Conservation (phyloP, 495 filamentous ascomycete species). For the Glutinoglossum americanum region DNA sequence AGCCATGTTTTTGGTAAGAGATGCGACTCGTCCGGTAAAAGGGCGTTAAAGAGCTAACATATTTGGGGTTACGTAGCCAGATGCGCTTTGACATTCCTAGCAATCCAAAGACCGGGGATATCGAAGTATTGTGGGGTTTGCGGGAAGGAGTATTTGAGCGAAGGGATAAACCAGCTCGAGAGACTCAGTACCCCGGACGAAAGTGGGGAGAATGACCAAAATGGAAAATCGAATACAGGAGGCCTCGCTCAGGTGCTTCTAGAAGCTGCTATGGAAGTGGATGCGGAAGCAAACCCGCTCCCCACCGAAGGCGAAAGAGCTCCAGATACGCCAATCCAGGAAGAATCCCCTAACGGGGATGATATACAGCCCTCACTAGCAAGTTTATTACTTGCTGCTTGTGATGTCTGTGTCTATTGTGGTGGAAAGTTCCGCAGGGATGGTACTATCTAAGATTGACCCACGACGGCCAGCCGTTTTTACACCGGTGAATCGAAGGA, state of each 20-base stretch:
- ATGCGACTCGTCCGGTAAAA: neutral
- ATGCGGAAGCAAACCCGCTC: neutral
- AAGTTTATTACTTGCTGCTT: constrained; percentile 20
- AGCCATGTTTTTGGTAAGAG: constrained; percentile 28
- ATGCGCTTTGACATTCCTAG: constrained; percentile 30
- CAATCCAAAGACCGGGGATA: constrained; percentile 31
- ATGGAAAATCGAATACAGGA: neutral
- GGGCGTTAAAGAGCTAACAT: neutral
- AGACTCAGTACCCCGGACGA: neutral
- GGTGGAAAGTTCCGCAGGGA: constrained; percentile 22
- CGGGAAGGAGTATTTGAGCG: constrained; percentile 18
- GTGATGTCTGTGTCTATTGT: constrained; percentile 34
- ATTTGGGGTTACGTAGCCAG: constrained; percentile 18
- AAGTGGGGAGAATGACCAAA: neutral
- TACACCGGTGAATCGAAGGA: neutral
- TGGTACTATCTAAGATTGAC: neutral
- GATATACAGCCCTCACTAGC: constrained; percentile 6
- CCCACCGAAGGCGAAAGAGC: neutral
- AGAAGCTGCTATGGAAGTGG: neutral
- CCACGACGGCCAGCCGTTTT: neutral
- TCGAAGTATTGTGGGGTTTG: constrained; percentile 34
- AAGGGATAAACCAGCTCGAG: neutral
- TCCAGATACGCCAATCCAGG: neutral
- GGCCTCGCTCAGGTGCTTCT: neutral
- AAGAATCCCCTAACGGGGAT: neutral